These are phyloP conservation scores for Quercus suber DNA, from an alignment of 306 rosid genomes.

Conservation along the genomic window DNA sequence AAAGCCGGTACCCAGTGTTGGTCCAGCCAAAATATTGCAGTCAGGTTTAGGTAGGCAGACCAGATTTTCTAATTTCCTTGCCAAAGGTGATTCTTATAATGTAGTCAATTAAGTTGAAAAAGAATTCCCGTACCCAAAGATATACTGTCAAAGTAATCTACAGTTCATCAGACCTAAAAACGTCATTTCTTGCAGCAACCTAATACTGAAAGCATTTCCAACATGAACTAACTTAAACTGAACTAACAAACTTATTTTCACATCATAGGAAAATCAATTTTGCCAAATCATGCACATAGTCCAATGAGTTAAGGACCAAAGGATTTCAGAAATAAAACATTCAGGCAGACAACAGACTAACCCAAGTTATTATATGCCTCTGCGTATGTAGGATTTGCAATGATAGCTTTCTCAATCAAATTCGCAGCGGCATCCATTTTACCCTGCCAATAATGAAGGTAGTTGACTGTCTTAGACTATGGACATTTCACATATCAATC, in stretches of 20 bases:
- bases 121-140: background rate
- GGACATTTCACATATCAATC: slow-evolving; percentile 16
- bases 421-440: slow-evolving; percentile 98
- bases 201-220: slow-evolving; percentile 2
- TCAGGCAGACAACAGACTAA: slow-evolving; percentile 16
- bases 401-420: slow-evolving; percentile 97
- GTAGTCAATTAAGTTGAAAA: background rate
- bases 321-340: slow-evolving; percentile 4
- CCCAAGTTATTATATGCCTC: slow-evolving; percentile 99
- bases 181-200: slow-evolving; percentile 11
- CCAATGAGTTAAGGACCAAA: background rate
- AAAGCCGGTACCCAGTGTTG: too few species aligned
- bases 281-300: slow-evolving; percentile 8
- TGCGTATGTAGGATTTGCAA: slow-evolving; percentile 96
- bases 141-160: background rate
- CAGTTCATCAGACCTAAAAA: background rate
- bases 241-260: slow-evolving; percentile 1
- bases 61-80: background rate
- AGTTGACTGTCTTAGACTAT: slow-evolving; percentile 15
- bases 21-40: background rate
- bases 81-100: background rate
- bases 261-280: slow-evolving; percentile 7
- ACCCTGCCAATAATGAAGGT: slow-evolving; percentile 60
- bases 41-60: background rate
- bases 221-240: slow-evolving; percentile 15